Conservation (phyloP, 345 rosid species). For the Streptanthus diversifolius region DNA sequence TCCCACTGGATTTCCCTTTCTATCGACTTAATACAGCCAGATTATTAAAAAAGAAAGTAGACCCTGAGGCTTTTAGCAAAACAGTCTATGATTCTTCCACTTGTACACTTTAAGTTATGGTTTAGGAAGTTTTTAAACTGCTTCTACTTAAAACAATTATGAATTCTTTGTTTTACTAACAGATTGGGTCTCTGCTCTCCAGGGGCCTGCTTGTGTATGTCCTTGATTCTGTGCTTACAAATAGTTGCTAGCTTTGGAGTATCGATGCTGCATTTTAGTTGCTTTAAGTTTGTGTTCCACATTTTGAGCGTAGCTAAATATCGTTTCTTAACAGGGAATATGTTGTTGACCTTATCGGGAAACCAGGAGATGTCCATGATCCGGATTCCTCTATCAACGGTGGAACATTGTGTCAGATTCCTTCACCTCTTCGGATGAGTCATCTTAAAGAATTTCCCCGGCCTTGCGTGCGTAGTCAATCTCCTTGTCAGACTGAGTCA, state of each 20-base stretch:
- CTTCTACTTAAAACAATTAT: background rate
- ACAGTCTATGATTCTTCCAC: background rate
- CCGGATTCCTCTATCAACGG: constrained; percentile 91
- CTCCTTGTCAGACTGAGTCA: constrained; percentile 37
- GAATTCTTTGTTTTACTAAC: constrained; percentile 8
- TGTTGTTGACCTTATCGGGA: constrained; percentile 91
- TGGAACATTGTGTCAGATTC: constrained; percentile 47
- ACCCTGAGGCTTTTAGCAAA: background rate
- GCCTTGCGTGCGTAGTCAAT: constrained; percentile 40
- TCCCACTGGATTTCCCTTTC: background rate
- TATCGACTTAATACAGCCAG: background rate
- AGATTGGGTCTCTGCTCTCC: constrained; percentile 24
- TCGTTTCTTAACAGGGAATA: constrained; percentile 66
- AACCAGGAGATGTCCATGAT: constrained; percentile 82
- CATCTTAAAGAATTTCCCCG: constrained; percentile 50
- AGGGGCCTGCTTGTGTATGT: constrained; percentile 29
- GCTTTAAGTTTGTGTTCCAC: background rate
- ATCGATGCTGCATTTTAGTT: background rate
- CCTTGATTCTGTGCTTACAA: constrained; percentile 29
- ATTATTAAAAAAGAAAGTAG: background rate
- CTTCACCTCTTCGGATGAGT: constrained; percentile 68
- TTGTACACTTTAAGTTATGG: constrained; percentile 1
- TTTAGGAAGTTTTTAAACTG: background rate
- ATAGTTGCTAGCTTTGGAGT: constrained; percentile 1
- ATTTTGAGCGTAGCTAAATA: constrained; percentile 7